Percentiles rank a stretch among this genome's conserved stretches.
Evolutionary conservation across 31 red algal species (phyloP).

Genomic region (Bonnemaisonia californica): DNA sequence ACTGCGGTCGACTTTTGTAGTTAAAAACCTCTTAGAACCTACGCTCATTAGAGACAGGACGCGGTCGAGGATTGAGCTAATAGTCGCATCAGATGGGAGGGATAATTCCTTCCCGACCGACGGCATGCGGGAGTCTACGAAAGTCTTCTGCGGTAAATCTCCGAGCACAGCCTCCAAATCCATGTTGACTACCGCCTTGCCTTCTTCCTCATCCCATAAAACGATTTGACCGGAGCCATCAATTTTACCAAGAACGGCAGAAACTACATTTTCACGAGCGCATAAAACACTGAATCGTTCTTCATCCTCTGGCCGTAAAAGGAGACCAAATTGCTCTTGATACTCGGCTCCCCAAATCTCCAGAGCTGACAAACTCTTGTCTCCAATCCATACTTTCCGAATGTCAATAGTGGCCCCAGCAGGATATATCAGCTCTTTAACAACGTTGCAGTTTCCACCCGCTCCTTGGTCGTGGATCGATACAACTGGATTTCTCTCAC

Average conservation of each 20-base stretch:
- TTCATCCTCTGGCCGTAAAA: slow-evolving; percentile 78
- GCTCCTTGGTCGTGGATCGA: slow-evolving; percentile 99
- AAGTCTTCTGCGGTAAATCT: slow-evolving; percentile 95
- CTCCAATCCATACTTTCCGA: slow-evolving; percentile 88
- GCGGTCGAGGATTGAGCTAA: slow-evolving; percentile 60
- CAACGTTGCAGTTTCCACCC: slow-evolving; percentile 99
- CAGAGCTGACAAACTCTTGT: slow-evolving; percentile 89
- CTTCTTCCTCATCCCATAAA: slow-evolving; percentile 80
- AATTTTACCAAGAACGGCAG: slow-evolving; percentile 81
- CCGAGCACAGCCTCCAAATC: slow-evolving; percentile 94
- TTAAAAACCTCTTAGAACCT: slow-evolving; percentile 96
- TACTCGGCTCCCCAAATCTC: slow-evolving; percentile 99
- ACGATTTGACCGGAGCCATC: slow-evolving; percentile 92
- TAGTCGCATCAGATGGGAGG: slow-evolving; percentile 19
- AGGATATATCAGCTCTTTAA: slow-evolving; percentile 99
- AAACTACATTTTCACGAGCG: slow-evolving; percentile 81
- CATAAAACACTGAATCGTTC: slow-evolving; percentile 75
- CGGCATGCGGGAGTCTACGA: slow-evolving; percentile 62
- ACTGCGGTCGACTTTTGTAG: slow-evolving; percentile 98
- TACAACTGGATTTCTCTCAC: slow-evolving; percentile 89
- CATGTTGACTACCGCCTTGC: slow-evolving; percentile 85
- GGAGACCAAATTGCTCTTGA: slow-evolving; percentile 98
- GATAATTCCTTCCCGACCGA: slow-evolving; percentile 1
- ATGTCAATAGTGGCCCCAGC: slow-evolving; percentile 90
- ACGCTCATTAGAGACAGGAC: slow-evolving; percentile 90